Conservation (phyloP, 2,329 filamentous ascomycete genomes). For the Monosporascus sp. region DNA sequence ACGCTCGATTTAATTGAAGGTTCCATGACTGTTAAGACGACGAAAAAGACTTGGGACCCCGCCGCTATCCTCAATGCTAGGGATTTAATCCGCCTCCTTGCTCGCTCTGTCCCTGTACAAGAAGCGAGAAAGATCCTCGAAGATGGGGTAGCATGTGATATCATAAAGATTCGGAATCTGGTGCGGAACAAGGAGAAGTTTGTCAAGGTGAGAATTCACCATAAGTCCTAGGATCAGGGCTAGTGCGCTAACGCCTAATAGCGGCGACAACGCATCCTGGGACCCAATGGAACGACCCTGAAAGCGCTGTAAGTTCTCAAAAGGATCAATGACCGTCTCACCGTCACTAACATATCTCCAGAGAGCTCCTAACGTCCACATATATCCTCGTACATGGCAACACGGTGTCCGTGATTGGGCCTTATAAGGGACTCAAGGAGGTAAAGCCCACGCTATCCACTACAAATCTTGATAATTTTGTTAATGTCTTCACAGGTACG, state of each 20-base stretch:
- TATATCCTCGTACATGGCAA: conserved; percentile 97
- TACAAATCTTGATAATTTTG: neutral
- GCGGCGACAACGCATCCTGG: conserved; percentile 84
- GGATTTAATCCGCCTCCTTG: conserved; percentile 88
- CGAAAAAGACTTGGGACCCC: conserved; percentile 80
- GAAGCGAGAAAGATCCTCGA: conserved; percentile 93
- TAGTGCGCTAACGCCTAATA: neutral
- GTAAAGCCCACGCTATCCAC: conserved; percentile 18
- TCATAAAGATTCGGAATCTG: conserved; percentile 90
- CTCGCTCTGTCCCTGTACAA: conserved; percentile 85
- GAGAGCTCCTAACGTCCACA: conserved; percentile 78
- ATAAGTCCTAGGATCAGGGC: neutral
- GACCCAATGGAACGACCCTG: conserved; percentile 84
- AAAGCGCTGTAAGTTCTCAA: conserved; percentile 61
- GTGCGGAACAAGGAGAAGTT: conserved; percentile 94
- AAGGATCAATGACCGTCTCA: neutral
- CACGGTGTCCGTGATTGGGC: conserved; percentile 87
- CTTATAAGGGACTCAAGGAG: conserved; percentile 90
- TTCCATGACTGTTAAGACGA: conserved; percentile 95
- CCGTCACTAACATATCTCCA: conserved; percentile 29
- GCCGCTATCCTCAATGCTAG: conserved; percentile 89
- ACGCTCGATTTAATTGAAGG: conserved; percentile 92
- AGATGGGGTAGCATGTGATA: conserved; percentile 85
- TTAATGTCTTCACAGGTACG: conserved; percentile 44
- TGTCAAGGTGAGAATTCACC: conserved; percentile 54